Evolutionary conservation across 306 rosid species (phyloP).

Genomic region (Canavalia ensiformis): DNA sequence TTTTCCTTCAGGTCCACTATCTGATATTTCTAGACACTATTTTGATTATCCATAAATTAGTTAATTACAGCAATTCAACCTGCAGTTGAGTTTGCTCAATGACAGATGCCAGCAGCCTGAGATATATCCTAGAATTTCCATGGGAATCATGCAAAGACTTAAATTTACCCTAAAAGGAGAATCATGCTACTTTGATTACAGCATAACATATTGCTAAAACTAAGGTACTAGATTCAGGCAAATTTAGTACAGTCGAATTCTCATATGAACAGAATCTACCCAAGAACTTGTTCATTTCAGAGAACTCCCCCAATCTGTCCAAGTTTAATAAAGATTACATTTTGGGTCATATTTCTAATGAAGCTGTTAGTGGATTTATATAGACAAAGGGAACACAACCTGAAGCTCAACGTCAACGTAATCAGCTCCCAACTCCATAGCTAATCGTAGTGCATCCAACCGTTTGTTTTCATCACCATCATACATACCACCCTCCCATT

Average conservation of each 20-base stretch:
- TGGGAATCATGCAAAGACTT: background rate
- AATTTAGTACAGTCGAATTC: background rate
- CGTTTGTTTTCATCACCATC: constrained; percentile 84
- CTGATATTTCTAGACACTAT: constrained; percentile 39
- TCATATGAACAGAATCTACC: constrained; percentile 38
- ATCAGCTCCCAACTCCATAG: constrained; percentile 87
- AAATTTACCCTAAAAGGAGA: background rate
- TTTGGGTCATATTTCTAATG: background rate
- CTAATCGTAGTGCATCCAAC: constrained; percentile 71
- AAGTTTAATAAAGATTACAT: background rate
- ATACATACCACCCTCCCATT: constrained; percentile 89
- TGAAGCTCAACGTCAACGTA: constrained; percentile 86
- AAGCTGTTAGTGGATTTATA: constrained; percentile 19
- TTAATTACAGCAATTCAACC: constrained; percentile 38
- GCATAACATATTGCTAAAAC: constrained; percentile 8
- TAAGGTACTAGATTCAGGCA: background rate
- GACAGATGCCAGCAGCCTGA: background rate
- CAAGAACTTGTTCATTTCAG: background rate
- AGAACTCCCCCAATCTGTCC: background rate
- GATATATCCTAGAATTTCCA: background rate
- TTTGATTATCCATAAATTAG: constrained; percentile 24
- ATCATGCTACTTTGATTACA: background rate
- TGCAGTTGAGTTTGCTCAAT: constrained; percentile 34
- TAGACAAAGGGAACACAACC: constrained; percentile 52
- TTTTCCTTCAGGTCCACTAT: constrained; percentile 3